These are phyloP conservation scores for Harrya chromipes DNA, from an alignment of 768 basidiomycete genomes.

Conservation along the genomic window DNA sequence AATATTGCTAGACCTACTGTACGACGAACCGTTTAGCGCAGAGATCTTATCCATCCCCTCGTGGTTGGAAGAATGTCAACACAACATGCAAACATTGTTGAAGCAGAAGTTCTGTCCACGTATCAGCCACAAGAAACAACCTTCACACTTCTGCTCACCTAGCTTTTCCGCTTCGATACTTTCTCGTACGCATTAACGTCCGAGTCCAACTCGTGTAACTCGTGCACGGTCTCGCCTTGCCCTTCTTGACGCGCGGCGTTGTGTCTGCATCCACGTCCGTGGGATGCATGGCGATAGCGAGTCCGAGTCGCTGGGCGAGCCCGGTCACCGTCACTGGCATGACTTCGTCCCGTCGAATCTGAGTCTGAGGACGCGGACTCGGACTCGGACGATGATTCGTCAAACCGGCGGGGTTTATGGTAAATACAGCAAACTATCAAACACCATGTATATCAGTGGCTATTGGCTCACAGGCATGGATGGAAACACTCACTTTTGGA, in stretches of 20 bases:
- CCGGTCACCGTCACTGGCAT: not conserved
- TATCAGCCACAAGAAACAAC: too few relatives aligned
- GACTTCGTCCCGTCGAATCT: slow-evolving; percentile 1
- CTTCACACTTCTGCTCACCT: slow-evolving; percentile 6
- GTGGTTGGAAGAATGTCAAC: too few relatives aligned
- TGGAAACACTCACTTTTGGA: slow-evolving; percentile 74
- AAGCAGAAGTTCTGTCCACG: too few relatives aligned
- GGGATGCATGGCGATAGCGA: slow-evolving; percentile 1
- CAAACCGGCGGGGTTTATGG: slow-evolving; percentile 74
- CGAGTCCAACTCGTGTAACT: slow-evolving; percentile 13
- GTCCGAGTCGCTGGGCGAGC: slow-evolving; percentile 10
- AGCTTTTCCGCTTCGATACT: slow-evolving; percentile 27
- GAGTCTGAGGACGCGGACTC: slow-evolving; percentile 46
- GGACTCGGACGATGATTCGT: slow-evolving; percentile 75
- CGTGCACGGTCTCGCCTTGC: slow-evolving; percentile 14
- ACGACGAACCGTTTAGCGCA: too few relatives aligned
- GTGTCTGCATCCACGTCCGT: not conserved
- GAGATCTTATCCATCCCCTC: too few relatives aligned
- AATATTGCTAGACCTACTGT: too few relatives aligned
- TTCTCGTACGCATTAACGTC: slow-evolving; percentile 53
- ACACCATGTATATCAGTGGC: not conserved
- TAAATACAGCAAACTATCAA: slow-evolving; percentile 92
- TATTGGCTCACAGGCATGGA: not conserved
- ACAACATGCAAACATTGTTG: too few relatives aligned
- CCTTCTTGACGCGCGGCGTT: slow-evolving; percentile 5